These are phyloP conservation scores for Smittium mucronatum DNA, from an alignment of 371 early-diverging fungal genomes.

Conservation along the genomic window DNA sequence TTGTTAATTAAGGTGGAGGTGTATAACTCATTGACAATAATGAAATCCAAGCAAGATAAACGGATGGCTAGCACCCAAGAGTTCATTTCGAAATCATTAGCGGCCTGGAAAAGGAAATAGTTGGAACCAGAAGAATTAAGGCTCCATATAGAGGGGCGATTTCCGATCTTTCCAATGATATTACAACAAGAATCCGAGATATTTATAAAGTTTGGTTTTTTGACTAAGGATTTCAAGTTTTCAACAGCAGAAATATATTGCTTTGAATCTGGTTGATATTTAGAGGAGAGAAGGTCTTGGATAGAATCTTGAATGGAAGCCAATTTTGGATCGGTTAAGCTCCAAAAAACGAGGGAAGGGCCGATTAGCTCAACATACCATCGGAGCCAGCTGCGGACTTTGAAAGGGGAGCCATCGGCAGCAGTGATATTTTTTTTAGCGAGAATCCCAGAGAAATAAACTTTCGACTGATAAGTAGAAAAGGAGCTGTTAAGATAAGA, in stretches of 20 bases:
- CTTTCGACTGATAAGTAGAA: constrained; percentile 38
- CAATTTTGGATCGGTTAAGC: constrained; percentile 27
- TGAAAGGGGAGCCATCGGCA: constrained; percentile 38
- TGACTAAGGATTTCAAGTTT: constrained; percentile 34
- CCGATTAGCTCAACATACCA: constrained; percentile 61
- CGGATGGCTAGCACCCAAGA: constrained; percentile 55
- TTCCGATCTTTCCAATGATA: constrained; percentile 29
- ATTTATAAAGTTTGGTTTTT: constrained; percentile 47
- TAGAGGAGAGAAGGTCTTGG: constrained; percentile 28
- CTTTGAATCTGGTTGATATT: constrained; percentile 19
- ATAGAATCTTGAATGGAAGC: constrained; percentile 30
- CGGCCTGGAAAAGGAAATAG: constrained; percentile 42
- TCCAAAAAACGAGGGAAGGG: constrained; percentile 50
- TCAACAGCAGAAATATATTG: constrained; percentile 32
- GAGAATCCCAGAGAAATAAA: constrained; percentile 54
- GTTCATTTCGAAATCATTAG: constrained; percentile 36
- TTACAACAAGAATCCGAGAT: constrained; percentile 44
- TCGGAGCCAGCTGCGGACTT: constrained; percentile 39
- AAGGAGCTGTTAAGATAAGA: not conserved
- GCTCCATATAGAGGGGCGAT: constrained; percentile 37
- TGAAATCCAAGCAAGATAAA: constrained; percentile 57
- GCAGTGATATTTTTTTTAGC: constrained; percentile 45
- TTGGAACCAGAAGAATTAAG: constrained; percentile 44
- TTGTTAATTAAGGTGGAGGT: constrained; percentile 42
- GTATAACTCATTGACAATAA: constrained; percentile 56